Percentiles rank a stretch among this genome's conserved stretches.
Conservation (phyloP, 495 filamentous ascomycete genomes). For the Pyronema omphalodes region DNA sequence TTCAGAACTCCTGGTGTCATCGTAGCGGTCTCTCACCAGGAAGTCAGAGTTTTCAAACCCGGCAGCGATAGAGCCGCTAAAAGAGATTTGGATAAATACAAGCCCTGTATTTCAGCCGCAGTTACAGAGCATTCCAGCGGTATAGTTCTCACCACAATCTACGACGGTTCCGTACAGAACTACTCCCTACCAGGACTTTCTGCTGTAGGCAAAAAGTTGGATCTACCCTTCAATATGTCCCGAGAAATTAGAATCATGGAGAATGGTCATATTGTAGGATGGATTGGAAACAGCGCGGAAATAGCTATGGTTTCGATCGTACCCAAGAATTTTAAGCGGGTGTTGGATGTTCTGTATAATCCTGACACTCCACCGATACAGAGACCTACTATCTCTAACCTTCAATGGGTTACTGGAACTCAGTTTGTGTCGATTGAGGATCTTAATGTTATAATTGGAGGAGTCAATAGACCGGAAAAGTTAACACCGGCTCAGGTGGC, state of each 20-base stretch:
- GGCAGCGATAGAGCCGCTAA: conserved; percentile 56
- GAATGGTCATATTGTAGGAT: conserved; percentile 58
- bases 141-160: too few relatives aligned
- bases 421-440: conserved; percentile 81
- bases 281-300: conserved; percentile 81
- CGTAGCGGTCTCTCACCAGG: conserved; percentile 45
- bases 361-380: conserved; percentile 49
- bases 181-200: conserved; percentile 63
- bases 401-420: conserved; percentile 92
- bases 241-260: background rate
- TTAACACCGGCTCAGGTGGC: conserved; percentile 54
- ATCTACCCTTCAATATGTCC: background rate
- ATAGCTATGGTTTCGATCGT: conserved; percentile 35
- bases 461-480: conserved; percentile 66
- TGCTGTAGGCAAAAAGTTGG: too few relatives aligned
- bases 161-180: conserved; percentile 37
- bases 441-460: conserved; percentile 79
- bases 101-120: conserved; percentile 56
- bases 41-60: conserved; percentile 45
- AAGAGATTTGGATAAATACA: conserved; percentile 60
- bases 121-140: conserved; percentile 37
- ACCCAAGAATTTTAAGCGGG: conserved; percentile 15
- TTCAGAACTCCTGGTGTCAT: conserved; percentile 14
- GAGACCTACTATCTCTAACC: conserved; percentile 83
- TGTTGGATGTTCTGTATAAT: conserved; percentile 58